Conservation (phyloP, 1,284 basidiomycete species). For the Trichosporon sp. region DNA sequence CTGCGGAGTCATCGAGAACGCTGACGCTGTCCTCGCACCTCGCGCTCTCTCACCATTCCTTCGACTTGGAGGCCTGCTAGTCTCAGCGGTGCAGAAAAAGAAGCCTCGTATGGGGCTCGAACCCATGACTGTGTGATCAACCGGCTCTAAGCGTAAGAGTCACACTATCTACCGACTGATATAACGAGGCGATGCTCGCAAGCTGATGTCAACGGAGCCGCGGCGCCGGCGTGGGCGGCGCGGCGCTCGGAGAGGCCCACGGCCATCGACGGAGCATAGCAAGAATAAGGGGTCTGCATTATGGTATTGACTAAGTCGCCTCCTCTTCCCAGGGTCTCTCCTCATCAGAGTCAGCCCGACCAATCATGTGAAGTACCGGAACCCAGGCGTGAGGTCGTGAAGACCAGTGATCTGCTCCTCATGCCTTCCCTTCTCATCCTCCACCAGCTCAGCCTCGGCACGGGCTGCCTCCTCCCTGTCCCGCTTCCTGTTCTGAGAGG, state of each 20-base stretch:
- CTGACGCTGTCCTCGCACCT: too few relatives aligned
- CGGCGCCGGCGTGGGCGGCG: background rate
- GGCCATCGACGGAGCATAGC: background rate
- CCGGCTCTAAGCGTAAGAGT: background rate
- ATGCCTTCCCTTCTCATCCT: background rate
- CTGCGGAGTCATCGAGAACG: too few relatives aligned
- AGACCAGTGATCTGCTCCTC: slow-evolving; percentile 6
- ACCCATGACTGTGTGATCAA: background rate
- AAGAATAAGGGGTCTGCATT: background rate
- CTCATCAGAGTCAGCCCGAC: background rate
- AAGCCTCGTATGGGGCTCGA: background rate
- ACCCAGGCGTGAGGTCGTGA: slow-evolving; percentile 14
- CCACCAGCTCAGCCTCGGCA: background rate
- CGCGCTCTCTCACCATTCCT: too few relatives aligned
- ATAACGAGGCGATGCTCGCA: background rate
- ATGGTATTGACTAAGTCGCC: background rate
- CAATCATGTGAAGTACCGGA: slow-evolving; percentile 13
- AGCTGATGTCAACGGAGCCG: background rate
- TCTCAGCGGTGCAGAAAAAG: too few relatives aligned
- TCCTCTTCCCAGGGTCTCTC: background rate
- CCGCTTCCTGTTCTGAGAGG: slow-evolving; percentile 5
- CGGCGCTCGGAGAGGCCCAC: background rate
- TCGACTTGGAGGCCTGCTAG: too few relatives aligned
- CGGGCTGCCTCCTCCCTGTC: slow-evolving; percentile 1
- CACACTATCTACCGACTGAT: background rate